Evolutionary conservation across 192 early-diverging fungal species (phyloP).

Genomic region (Coemansia sp.): DNA sequence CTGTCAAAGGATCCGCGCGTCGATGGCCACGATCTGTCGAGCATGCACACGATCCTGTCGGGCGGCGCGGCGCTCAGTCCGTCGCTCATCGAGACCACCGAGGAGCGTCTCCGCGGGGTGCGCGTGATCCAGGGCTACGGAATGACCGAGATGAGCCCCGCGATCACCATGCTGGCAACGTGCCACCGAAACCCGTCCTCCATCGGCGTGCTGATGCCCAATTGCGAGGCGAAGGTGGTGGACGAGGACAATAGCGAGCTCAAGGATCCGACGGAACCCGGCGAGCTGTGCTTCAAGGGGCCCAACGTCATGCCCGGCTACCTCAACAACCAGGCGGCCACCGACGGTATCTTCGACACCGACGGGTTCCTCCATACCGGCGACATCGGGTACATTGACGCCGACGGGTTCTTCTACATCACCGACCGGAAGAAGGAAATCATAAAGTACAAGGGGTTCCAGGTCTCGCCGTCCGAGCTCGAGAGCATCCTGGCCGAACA

Average conservation of each 20-base stretch:
- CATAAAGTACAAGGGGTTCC: constrained; percentile 84
- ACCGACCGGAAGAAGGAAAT: constrained; percentile 84
- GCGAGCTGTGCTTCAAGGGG: constrained; percentile 87
- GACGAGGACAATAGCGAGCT: constrained; percentile 68
- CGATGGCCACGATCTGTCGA: constrained; percentile 68
- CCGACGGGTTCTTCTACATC: constrained; percentile 63
- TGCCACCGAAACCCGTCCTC: constrained; percentile 52
- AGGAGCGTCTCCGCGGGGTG: constrained; percentile 44
- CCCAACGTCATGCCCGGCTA: constrained; percentile 90
- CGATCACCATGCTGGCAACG: constrained; percentile 47
- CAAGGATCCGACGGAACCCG: constrained; percentile 67
- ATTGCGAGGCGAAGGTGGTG: constrained; percentile 72
- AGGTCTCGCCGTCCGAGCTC: constrained; percentile 85
- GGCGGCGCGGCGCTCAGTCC: constrained; percentile 80
- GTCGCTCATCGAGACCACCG: constrained; percentile 61
- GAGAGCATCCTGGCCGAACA: constrained; percentile 75
- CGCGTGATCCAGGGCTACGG: constrained; percentile 64
- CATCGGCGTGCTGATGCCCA: constrained; percentile 72
- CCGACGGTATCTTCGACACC: constrained; percentile 64
- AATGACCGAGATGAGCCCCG: constrained; percentile 64
- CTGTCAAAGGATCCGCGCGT: constrained; percentile 78
- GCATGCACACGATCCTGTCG: constrained; percentile 64
- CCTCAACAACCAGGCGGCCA: constrained; percentile 76
- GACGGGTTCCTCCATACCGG: constrained; percentile 84
- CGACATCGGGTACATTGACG: constrained; percentile 74